Evolutionary conservation across 768 basidiomycete genomes (phyloP).

Genomic region (Antrodiella citrinella): DNA sequence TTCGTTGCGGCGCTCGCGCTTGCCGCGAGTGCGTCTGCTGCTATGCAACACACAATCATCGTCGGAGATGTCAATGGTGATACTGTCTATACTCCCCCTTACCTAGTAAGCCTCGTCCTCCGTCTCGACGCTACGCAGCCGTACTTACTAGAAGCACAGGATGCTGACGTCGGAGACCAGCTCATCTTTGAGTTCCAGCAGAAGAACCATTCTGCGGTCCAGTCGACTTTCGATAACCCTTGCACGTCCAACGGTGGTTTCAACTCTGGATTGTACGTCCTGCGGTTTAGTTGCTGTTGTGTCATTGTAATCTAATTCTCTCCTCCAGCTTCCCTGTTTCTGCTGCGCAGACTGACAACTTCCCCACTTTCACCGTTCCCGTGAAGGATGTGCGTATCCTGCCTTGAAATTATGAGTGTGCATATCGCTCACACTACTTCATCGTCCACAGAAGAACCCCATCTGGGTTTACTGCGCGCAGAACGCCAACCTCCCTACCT

Average conservation of each 20-base stretch:
- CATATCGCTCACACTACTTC: no score
- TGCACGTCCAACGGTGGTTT: constrained; percentile 20
- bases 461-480: constrained; percentile 22
- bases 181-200: constrained; percentile 19
- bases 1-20: constrained; percentile 35
- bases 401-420: neutral
- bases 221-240: constrained; percentile 21
- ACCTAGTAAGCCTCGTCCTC: neutral
- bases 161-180: constrained; percentile 15
- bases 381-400: constrained; percentile 17
- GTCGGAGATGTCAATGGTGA: constrained; percentile 1
- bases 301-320: neutral
- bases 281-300: neutral
- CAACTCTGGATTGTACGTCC: constrained; percentile 22
- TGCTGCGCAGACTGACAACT: neutral
- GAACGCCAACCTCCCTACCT: constrained; percentile 3
- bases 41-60: neutral
- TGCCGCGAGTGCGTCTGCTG: constrained; percentile 24
- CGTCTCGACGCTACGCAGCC: neutral
- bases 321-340: constrained; percentile 18
- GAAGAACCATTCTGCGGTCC: constrained; percentile 24
- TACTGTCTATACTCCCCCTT: neutral
- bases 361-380: constrained; percentile 14
- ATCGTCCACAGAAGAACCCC: constrained; percentile 11
- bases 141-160: neutral